Evolutionary conservation across 257 asterid species (phyloP).

Genomic region (Catharanthus roseus): DNA sequence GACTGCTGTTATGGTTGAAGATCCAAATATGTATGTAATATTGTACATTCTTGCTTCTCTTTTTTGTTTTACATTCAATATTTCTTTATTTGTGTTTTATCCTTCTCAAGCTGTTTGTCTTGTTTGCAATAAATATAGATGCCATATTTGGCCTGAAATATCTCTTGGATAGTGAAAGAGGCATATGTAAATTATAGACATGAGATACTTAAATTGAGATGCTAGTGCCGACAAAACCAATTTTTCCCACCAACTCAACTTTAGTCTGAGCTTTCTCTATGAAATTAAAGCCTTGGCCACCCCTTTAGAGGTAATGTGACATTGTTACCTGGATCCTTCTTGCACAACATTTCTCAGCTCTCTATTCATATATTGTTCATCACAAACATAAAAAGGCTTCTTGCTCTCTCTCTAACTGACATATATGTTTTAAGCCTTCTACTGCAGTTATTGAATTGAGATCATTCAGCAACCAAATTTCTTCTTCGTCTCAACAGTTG

Average conservation of each 20-base stretch:
- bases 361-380: background rate
- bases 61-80: background rate
- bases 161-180: background rate
- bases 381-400: background rate
- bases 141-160: background rate
- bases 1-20: constrained; percentile 97
- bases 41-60: background rate
- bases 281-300: background rate
- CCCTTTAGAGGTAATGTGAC: background rate
- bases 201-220: background rate
- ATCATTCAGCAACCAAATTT: too few species aligned
- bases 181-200: background rate
- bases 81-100: background rate
- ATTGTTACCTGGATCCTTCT: background rate
- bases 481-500: too few species aligned
- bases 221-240: too few species aligned
- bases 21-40: constrained; percentile 71
- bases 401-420: background rate
- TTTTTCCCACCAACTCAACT: background rate
- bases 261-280: background rate
- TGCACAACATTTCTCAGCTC: background rate
- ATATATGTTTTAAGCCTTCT: background rate
- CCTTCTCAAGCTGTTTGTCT: background rate
- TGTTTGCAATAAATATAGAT: background rate
- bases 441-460: background rate